Conservation (phyloP, 305 asterid genomes). For the Fraxinus sp. region DNA sequence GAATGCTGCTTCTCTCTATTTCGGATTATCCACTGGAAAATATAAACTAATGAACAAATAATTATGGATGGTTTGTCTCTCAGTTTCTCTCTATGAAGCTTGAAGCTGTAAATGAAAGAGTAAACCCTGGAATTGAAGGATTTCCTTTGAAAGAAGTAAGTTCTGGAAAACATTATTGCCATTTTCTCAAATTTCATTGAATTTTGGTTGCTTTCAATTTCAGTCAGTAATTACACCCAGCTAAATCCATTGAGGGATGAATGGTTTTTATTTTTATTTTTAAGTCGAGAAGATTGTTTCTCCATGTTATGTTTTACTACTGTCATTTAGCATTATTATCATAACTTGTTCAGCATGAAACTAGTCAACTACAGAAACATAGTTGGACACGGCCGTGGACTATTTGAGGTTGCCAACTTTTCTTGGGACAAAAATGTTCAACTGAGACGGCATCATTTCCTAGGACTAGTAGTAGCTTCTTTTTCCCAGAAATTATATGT, state of each 20-base stretch:
- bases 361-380: not conserved
- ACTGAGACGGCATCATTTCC: not conserved
- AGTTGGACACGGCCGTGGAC: not conserved
- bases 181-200: conserved; percentile 11
- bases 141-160: conserved; percentile 83
- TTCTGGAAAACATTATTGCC: conserved; percentile 20
- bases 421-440: not conserved
- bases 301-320: not conserved
- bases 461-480: not conserved
- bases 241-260: not conserved
- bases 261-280: not conserved
- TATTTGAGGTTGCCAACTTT: not conserved
- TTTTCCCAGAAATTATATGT: not conserved
- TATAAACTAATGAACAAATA: conserved; percentile 9
- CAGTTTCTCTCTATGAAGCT: conserved; percentile 94
- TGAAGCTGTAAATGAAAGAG: conserved; percentile 81
- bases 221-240: not conserved
- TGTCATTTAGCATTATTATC: not conserved
- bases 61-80: conserved; percentile 23
- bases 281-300: not conserved
- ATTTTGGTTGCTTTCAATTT: not conserved
- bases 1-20: not conserved
- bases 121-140: conserved; percentile 55
- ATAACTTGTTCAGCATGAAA: not conserved
- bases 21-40: conserved; percentile 1